These are phyloP conservation scores for Bolboschoenus planiculmis DNA, from an alignment of 176 grass and related monocot genomes.

Conservation along the genomic window DNA sequence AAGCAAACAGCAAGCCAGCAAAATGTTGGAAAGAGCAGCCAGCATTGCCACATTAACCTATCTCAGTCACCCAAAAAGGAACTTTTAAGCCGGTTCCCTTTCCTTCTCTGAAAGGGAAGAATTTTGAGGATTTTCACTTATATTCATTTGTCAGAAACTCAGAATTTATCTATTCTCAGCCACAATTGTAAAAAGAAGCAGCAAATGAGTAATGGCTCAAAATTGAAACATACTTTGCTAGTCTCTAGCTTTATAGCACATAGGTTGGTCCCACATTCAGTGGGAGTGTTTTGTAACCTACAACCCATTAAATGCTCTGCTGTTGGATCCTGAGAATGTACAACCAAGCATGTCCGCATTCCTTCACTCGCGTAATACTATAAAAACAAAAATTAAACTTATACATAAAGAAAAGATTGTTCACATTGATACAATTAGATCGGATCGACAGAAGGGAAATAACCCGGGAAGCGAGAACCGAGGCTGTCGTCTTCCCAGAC, in stretches of 20 bases:
- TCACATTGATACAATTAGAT: neutral
- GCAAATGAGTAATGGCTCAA: neutral
- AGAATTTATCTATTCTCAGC: neutral
- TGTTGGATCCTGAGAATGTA: conserved; percentile 68
- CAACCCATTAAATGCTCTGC: conserved; percentile 62
- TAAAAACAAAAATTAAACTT: neutral
- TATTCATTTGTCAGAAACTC: neutral
- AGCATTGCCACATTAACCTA: neutral
- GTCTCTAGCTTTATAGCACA: conserved; percentile 72
- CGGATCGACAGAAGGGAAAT: neutral
- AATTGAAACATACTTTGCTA: conserved; percentile 54
- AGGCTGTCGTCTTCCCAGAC: conserved; percentile 81
- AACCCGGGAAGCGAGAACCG: conserved; percentile 68
- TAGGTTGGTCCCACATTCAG: conserved; percentile 41
- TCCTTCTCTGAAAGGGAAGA: neutral
- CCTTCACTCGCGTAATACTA: conserved; percentile 87
- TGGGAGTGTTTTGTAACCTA: conserved; percentile 46
- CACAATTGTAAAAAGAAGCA: neutral
- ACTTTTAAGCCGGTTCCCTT: neutral
- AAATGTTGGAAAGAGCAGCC: no score
- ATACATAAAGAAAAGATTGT: neutral
- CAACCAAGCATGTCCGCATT: conserved; percentile 61
- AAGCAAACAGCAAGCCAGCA: no score
- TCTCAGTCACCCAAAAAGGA: neutral
- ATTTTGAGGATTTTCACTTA: neutral